phyloP scores from a whole-genome alignment of 2,329 filamentous ascomycete genomes.

The Penicillium aurantiogriseum region DNA sequence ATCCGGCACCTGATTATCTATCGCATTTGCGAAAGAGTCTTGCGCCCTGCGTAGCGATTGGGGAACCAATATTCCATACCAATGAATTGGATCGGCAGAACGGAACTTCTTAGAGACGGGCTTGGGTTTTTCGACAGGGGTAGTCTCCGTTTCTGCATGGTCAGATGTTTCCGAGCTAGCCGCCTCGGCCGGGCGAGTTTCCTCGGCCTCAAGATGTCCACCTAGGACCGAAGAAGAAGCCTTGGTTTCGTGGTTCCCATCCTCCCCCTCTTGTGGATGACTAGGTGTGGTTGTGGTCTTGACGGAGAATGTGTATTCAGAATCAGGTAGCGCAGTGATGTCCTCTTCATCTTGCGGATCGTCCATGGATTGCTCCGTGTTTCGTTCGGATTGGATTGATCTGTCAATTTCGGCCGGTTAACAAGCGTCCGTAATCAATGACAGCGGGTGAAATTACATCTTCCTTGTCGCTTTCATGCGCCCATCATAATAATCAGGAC shows the following conservation, averaged over 20 bases:
- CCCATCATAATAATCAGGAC: conserved; percentile 51
- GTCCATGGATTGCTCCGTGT: neutral
- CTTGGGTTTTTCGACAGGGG: conserved; percentile 10
- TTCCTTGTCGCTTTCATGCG: conserved; percentile 49
- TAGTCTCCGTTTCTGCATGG: neutral
- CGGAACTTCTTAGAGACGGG: conserved; percentile 17
- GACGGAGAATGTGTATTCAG: conserved; percentile 9
- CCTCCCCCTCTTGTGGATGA: neutral
- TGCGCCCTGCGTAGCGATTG: conserved; percentile 46
- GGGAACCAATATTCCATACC: conserved; percentile 52
- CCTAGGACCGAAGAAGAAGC: neutral
- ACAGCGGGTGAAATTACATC: conserved; percentile 30
- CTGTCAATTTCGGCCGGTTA: conserved; percentile 12
- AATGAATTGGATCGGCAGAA: conserved; percentile 45
- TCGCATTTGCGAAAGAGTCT: conserved; percentile 41
- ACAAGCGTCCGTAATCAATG: neutral
- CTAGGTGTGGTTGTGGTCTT: neutral
- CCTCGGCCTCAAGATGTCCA: neutral
- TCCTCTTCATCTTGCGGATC: neutral
- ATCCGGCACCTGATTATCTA: conserved; percentile 38
- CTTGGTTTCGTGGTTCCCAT: conserved; percentile 3
- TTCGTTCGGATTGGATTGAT: conserved; percentile 11
- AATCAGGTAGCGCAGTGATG: neutral
- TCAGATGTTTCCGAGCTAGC: conserved; percentile 7
- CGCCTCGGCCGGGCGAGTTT: neutral